Base-by-base conservation (phyloP, 345 rosid species). In the Syzygium grande region DNA sequence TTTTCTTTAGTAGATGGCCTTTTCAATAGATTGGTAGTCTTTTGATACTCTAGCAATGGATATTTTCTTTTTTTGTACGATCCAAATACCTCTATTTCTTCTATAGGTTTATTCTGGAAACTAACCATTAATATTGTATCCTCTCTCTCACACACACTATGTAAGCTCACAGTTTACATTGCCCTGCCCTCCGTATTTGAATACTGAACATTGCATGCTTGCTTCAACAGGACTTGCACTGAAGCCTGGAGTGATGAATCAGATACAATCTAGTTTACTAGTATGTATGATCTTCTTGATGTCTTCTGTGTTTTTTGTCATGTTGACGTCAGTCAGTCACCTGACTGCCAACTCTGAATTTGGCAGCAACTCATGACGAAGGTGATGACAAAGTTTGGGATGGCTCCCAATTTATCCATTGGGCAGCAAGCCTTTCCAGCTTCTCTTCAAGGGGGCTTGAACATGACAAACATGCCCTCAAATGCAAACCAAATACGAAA, bases 201-300 rank as follows among this genome's bases (percentile, higher is more conserved):
- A 34, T 65, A 19, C 80, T 73, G 49, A 73, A 38, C 49, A 38
- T 4, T 73, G 80, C 49, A 58, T 86, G 52, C 51, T 55, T 49
- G 27, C 52, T 85, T 84, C 15, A 51, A 46, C 95, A 96, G 99
- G 99, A 83, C 90, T 98, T 52, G 98, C 98, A 58, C 92, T 96
- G 92, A 98, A 96, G 92, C 98, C 99, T 85, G 93, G 97, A 83
- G 95, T 93, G 84, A 73, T 96, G 90, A 91, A 93, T 84, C 95
- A 94, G 92, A 86, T 95, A n/a, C 98, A 98, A 89, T 90, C 93
- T 84, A 89, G 88, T 90, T 63, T 91, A 88, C 43, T 93, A 84
- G 99, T 95, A 92, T 88, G 94, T 86, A 84, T 87, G 11, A 49
- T 43, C 79, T n/a, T 86, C 65, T 86, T 29, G 84, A 34, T 84